A percentile compares a stretch with the other conserved stretches of the same genome.
These are phyloP conservation scores for Seminavis robusta DNA, from an alignment of 108 stramenopile species.

Conservation along the genomic window DNA sequence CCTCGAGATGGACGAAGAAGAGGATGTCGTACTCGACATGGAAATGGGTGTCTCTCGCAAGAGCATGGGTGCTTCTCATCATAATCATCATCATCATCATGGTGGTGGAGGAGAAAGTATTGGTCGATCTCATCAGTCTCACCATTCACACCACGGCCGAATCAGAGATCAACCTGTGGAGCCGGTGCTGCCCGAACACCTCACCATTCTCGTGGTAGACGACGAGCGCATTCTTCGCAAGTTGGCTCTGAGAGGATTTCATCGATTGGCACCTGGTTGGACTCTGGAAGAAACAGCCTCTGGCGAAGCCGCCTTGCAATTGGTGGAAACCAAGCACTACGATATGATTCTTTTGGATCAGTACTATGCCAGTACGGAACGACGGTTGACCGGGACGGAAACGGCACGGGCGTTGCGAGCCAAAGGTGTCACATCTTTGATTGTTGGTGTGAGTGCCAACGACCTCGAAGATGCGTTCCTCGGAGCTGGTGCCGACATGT, in stretches of 20 bases:
- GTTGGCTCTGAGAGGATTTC: slow-evolving; percentile 25
- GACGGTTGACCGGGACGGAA: slow-evolving; percentile 46
- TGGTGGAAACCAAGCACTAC: slow-evolving; percentile 32
- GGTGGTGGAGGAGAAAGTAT: too few relatives aligned
- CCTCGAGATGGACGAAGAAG: background rate
- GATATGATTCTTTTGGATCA: slow-evolving; percentile 42
- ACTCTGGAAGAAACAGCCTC: slow-evolving; percentile 33
- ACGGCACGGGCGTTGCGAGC: slow-evolving; percentile 29
- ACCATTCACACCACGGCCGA: too few relatives aligned
- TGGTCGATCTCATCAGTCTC: too few relatives aligned
- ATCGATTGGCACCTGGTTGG: slow-evolving; percentile 32
- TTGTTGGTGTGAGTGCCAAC: slow-evolving; percentile 46
- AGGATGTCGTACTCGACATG: background rate
- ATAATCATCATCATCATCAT: too few relatives aligned
- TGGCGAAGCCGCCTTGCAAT: slow-evolving; percentile 30
- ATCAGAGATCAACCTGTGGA: too few relatives aligned
- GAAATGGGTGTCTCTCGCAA: background rate
- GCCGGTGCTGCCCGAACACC: slow-evolving; percentile 21
- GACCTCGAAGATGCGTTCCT: slow-evolving; percentile 37
- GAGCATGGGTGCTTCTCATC: background rate
- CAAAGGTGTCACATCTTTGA: slow-evolving; percentile 25
- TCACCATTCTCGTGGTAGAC: slow-evolving; percentile 39
- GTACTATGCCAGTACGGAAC: slow-evolving; percentile 49
- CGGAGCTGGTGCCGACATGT: slow-evolving; percentile 34
- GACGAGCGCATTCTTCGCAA: slow-evolving; percentile 44